Conservation (phyloP, 2,329 filamentous ascomycete species). For the Sporothrix pallida region DNA sequence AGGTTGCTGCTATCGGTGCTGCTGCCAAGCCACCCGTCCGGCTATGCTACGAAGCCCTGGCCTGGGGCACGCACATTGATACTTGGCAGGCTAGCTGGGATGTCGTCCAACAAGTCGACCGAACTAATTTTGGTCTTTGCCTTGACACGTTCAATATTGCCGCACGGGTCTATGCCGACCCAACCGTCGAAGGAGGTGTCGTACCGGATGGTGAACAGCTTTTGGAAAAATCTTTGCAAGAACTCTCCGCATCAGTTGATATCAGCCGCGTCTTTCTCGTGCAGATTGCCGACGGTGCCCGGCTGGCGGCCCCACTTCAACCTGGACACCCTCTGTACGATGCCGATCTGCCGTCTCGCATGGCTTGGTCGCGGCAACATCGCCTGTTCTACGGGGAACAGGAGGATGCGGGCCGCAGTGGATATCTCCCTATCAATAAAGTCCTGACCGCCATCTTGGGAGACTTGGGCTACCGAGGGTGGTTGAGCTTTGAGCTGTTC, state of each 20-base stretch:
- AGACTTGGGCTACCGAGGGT: slow-evolving; percentile 63
- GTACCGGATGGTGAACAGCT: slow-evolving; percentile 53
- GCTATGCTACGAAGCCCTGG: slow-evolving; percentile 66
- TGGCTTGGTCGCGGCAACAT: slow-evolving; percentile 69
- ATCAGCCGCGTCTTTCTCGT: slow-evolving; percentile 65
- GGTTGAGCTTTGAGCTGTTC: slow-evolving; percentile 66
- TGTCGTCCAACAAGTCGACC: slow-evolving; percentile 58
- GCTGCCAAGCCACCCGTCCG: slow-evolving; percentile 57
- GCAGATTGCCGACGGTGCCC: slow-evolving; percentile 67
- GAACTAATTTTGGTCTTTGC: slow-evolving; percentile 65
- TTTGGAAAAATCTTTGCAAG: slow-evolving; percentile 53
- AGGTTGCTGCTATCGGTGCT: slow-evolving; percentile 63
- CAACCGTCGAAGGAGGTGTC: slow-evolving; percentile 51
- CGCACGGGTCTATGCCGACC: slow-evolving; percentile 63
- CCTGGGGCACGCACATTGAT: slow-evolving; percentile 64
- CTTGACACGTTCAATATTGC: slow-evolving; percentile 69
- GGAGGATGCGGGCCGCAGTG: slow-evolving; percentile 48
- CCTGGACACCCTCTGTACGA: slow-evolving; percentile 60
- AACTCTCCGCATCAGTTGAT: slow-evolving; percentile 54
- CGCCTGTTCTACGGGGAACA: slow-evolving; percentile 65
- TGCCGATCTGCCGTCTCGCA: slow-evolving; percentile 59
- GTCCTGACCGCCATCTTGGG: slow-evolving; percentile 60
- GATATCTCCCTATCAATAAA: slow-evolving; percentile 62
- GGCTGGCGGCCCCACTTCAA: slow-evolving; percentile 55
- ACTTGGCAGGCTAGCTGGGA: slow-evolving; percentile 66